A percentile compares a stretch with the other conserved stretches of the same genome.
Conservation (phyloP, 2,329 filamentous ascomycete genomes). For the Pestalotiopsis sp. region DNA sequence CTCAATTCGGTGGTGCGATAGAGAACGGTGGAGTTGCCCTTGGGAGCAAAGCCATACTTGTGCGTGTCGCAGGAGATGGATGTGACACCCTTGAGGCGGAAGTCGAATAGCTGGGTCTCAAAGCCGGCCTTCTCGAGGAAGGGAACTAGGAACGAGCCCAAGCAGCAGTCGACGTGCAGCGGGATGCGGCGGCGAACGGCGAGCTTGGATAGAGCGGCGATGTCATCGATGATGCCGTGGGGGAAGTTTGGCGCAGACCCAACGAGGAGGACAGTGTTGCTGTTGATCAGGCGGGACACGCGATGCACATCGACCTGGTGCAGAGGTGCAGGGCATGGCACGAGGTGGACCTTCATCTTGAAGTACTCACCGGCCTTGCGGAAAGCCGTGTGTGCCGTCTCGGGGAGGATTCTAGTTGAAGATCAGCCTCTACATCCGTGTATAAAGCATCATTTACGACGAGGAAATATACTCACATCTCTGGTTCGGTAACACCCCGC, state of each 20-base stretch:
- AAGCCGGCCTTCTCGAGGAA: constrained; percentile 94
- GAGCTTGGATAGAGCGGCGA: constrained; percentile 79
- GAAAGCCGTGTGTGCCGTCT: constrained; percentile 95
- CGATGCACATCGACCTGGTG: constrained; percentile 83
- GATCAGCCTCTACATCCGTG: background rate
- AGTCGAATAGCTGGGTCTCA: constrained; percentile 86
- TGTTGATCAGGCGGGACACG: constrained; percentile 85
- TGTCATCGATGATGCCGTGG: constrained; percentile 97
- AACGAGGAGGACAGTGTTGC: constrained; percentile 91
- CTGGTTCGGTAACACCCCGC: constrained; percentile 86
- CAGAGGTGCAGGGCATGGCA: constrained; percentile 80
- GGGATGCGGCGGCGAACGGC: constrained; percentile 80
- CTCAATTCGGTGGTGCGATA: constrained; percentile 82
- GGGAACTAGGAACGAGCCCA: constrained; percentile 93
- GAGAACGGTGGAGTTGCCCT: constrained; percentile 91
- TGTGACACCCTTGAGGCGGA: constrained; percentile 90
- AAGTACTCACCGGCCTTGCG: constrained; percentile 95
- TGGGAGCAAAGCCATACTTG: constrained; percentile 98
- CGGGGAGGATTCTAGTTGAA: constrained; percentile 78
- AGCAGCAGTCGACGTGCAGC: constrained; percentile 95
- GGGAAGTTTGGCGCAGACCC: constrained; percentile 97
- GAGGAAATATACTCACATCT: constrained; percentile 68
- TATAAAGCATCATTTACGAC: no score
- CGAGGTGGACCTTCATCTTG: constrained; percentile 91
- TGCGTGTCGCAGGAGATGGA: constrained; percentile 97